Evolutionary conservation across 371 early-diverging fungal species (phyloP).

Genomic region (Phascolomyces articulosus): DNA sequence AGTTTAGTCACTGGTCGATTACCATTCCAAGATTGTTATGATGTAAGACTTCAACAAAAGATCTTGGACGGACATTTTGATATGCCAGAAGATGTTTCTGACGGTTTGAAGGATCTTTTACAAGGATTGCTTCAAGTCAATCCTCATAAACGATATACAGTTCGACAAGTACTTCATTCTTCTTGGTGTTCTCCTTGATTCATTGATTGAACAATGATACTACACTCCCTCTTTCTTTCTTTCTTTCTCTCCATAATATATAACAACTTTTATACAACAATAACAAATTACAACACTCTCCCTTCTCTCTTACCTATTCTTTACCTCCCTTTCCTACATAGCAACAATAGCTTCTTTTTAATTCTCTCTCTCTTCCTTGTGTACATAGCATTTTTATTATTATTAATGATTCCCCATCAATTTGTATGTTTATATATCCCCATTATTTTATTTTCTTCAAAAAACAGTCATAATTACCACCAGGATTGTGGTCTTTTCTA

Average conservation of each 20-base stretch:
- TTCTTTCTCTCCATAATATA: constrained; percentile 35
- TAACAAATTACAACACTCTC: too few relatives aligned
- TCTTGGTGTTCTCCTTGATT: constrained; percentile 28
- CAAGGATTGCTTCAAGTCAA: constrained; percentile 24
- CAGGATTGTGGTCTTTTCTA: too few relatives aligned
- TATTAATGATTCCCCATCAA: too few relatives aligned
- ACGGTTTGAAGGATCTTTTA: constrained; percentile 23
- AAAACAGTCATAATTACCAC: too few relatives aligned
- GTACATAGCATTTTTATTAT: too few relatives aligned
- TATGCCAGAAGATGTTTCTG: constrained; percentile 31
- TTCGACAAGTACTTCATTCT: constrained; percentile 28
- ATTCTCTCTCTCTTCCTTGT: too few relatives aligned
- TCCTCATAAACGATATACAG: constrained; percentile 24
- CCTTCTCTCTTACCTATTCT: too few relatives aligned
- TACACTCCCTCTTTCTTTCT: background rate
- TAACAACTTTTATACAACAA: too few relatives aligned
- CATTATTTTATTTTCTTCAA: too few relatives aligned
- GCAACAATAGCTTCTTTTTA: too few relatives aligned
- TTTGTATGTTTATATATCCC: too few relatives aligned
- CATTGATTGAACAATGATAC: background rate
- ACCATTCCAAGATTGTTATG: constrained; percentile 79
- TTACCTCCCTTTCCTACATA: too few relatives aligned
- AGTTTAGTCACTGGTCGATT: constrained; percentile 71
- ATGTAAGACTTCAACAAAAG: constrained; percentile 69
- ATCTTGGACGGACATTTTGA: constrained; percentile 60